Percentiles rank a stretch among this genome's conserved stretches.
These are phyloP conservation scores for Syzygium jambos DNA, from an alignment of 345 rosid species.

Conservation along the genomic window DNA sequence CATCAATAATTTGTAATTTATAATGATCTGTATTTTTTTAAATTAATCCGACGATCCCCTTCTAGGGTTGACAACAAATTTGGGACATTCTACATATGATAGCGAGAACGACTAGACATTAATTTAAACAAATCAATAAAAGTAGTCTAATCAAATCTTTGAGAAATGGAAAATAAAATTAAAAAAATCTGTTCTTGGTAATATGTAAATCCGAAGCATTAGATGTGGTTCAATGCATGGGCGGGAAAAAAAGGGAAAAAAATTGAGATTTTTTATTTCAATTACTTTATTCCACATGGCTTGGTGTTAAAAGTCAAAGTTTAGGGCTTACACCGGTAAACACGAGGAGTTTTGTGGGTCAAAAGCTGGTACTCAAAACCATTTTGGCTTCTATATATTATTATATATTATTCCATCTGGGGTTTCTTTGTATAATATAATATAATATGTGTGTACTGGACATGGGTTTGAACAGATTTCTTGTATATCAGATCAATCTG, in stretches of 20 bases:
- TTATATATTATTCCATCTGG: background rate
- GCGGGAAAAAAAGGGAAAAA: background rate
- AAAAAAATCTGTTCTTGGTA: background rate
- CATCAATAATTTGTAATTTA: background rate
- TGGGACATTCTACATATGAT: background rate
- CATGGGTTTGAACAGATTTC: background rate
- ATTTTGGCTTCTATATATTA: fast-evolving
- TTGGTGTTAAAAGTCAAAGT: background rate
- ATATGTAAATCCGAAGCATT: background rate
- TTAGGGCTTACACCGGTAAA: background rate
- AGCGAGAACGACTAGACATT: background rate
- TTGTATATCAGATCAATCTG: background rate
- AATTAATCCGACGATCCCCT: background rate
- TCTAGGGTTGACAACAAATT: background rate
- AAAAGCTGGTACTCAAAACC: background rate
- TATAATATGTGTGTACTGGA: too few relatives aligned
- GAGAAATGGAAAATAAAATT: background rate
- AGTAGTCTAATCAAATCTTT: background rate
- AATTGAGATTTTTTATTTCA: fast-evolving
- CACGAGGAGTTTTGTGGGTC: background rate
- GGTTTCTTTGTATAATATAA: background rate
- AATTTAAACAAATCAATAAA: background rate
- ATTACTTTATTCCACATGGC: fast-evolving
- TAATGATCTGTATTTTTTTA: background rate
- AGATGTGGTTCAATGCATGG: background rate